Percentiles rank a stretch among this genome's conserved stretches.
Conservation (phyloP, 306 rosid genomes). For the Quercus parvula region DNA sequence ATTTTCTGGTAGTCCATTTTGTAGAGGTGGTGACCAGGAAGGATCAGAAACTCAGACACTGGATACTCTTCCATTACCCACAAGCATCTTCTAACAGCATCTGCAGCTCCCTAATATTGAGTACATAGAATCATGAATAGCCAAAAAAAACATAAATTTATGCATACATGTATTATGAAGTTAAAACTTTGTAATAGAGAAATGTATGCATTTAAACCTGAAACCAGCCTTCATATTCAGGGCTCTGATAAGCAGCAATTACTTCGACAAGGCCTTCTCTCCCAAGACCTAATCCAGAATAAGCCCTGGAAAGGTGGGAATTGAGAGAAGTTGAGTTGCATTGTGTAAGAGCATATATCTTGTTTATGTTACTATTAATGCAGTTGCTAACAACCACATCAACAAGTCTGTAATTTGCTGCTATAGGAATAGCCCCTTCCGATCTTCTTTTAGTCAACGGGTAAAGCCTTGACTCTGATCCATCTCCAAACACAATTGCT, state of each 20-base stretch:
- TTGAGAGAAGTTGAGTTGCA: slow-evolving; percentile 46
- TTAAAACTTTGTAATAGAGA: not conserved
- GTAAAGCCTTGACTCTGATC: slow-evolving; percentile 29
- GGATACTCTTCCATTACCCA: slow-evolving; percentile 34
- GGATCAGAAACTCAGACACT: slow-evolving; percentile 33
- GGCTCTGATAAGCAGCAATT: slow-evolving; percentile 40
- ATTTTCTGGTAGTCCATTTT: slow-evolving; percentile 40
- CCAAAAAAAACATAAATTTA: not conserved
- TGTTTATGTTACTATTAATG: slow-evolving; percentile 31
- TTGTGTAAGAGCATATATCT: slow-evolving; percentile 39
- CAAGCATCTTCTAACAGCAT: slow-evolving; percentile 41
- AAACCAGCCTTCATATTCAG: slow-evolving; percentile 29
- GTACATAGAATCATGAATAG: not conserved
- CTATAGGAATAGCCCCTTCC: slow-evolving; percentile 40
- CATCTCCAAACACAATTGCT: slow-evolving; percentile 40
- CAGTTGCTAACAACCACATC: slow-evolving; percentile 47
- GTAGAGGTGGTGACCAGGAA: slow-evolving; percentile 44
- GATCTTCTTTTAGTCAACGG: slow-evolving; percentile 44
- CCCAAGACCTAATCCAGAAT: slow-evolving; percentile 26
- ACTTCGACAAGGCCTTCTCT: slow-evolving; percentile 27
- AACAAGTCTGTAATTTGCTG: slow-evolving; percentile 41
- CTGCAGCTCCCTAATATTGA: slow-evolving; percentile 33
- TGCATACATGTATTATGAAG: not conserved
- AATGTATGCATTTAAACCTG: slow-evolving; percentile 17
- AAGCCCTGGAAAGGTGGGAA: slow-evolving; percentile 38